phyloP scores from a whole-genome alignment of 2,329 filamentous ascomycete species.

The Nemania diffusa region DNA sequence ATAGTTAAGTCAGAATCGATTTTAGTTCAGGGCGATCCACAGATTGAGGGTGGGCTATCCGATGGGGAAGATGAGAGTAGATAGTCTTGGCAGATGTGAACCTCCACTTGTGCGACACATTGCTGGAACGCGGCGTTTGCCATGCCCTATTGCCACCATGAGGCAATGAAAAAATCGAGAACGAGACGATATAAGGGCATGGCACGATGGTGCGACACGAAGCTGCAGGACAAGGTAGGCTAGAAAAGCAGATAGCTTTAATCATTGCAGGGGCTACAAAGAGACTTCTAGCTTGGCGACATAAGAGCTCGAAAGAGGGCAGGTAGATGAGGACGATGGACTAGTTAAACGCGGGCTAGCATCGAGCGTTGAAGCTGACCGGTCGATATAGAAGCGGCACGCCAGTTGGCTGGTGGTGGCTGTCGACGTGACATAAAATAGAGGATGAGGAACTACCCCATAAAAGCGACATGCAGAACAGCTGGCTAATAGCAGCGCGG shows the following conservation, averaged over 20 bases:
- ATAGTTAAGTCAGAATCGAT: slow-evolving; percentile 30
- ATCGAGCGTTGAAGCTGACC: slow-evolving; percentile 25
- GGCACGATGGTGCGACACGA: slow-evolving; percentile 25
- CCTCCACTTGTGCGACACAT: slow-evolving; percentile 24
- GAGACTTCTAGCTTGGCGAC: slow-evolving; percentile 24
- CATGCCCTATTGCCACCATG: slow-evolving; percentile 15
- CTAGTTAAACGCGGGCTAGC: slow-evolving; percentile 22
- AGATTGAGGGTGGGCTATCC: slow-evolving; percentile 9
- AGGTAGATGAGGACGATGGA: slow-evolving; percentile 14
- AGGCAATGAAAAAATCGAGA: slow-evolving; percentile 6
- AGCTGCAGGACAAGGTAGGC: slow-evolving; percentile 27
- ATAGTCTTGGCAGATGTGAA: slow-evolving; percentile 22
- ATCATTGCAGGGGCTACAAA: slow-evolving; percentile 13
- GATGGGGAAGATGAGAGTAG: slow-evolving; percentile 13
- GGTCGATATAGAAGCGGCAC: slow-evolving; percentile 21
- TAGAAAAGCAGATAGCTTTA: slow-evolving; percentile 26
- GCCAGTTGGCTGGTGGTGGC: slow-evolving; percentile 44
- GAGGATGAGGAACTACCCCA: slow-evolving; percentile 44
- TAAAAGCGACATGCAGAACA: slow-evolving; percentile 46
- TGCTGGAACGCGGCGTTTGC: slow-evolving; percentile 11
- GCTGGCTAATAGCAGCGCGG: slow-evolving; percentile 58
- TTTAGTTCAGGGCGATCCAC: slow-evolving; percentile 4
- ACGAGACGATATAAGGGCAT: slow-evolving; percentile 20
- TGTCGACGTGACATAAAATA: slow-evolving; percentile 40
- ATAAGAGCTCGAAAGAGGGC: slow-evolving; percentile 16